Evolutionary conservation across 495 filamentous ascomycete genomes (phyloP), one percentile per base, ranked within the genome.

Genomic region (Usnea hakonensis): DNA sequence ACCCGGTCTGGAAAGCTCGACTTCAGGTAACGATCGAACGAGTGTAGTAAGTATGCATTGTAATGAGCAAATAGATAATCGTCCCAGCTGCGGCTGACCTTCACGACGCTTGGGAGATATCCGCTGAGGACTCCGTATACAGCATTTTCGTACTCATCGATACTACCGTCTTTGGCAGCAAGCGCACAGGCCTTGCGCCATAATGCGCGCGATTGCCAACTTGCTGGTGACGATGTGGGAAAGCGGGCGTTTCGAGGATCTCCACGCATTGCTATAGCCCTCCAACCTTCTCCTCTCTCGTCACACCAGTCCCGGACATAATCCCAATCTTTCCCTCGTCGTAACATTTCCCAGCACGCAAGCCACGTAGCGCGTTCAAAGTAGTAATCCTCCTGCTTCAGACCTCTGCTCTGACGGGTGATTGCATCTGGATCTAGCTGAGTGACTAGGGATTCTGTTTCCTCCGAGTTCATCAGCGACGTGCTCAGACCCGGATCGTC

Each of bases 381-480:
- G 64, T 84, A 90, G 57, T 88, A 82, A 68, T 99, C 94, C 66
- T 90, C 82, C 50, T 81, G 81, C 68, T 93, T 87, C 33, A 97
- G 74, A 41, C 76, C 79, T 37, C 86, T 83, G 35, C 78, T 79
- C 73, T 97, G 91, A 55, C 94, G 84, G 41, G 84, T 85, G 17
- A 86, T 78, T 8, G 92, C 90, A 80, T 99, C 94, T 7, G 95
- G 95, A 64, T 99, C 94, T 30, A 99, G 78, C 68, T 96, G 89
- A n/a, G 90, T 95, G 50, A 97, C 80, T 5, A 96, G 69, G 7
- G 82, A 70, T 70, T 84, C 81, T 43, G 85, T 84, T 37, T 79
- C 77, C 33, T 85, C 83, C 5, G 80, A 75, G 54, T 76, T 81
- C 44, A 82, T 71, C 58, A 85, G 79, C 37, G 81, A 78, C 59